phyloP scores from a whole-genome alignment of 352 stramenopile genomes.

The Peronospora destructor region DNA sequence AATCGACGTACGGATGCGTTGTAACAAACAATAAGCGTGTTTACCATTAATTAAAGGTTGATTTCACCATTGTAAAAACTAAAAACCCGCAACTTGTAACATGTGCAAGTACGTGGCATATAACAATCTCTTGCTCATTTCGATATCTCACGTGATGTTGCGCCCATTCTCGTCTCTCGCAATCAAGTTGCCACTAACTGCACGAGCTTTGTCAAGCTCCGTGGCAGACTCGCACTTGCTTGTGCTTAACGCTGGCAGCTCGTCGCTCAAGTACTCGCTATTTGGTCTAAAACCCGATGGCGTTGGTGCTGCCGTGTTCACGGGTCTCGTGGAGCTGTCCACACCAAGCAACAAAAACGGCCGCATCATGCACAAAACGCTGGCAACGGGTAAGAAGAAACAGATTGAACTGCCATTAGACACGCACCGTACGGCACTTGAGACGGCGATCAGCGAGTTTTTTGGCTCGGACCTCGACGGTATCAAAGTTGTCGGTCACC shows the following conservation, averaged over 20 bases:
- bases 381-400: constrained; percentile 43
- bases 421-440: constrained; percentile 51
- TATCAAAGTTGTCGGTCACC: constrained; percentile 78
- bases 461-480: constrained; percentile 44
- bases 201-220: constrained; percentile 27
- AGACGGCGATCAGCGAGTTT: constrained; percentile 53
- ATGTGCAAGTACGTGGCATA: no score
- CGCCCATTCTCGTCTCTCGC: constrained; percentile 22
- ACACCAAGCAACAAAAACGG: constrained; percentile 49
- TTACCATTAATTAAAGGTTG: no score
- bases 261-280: constrained; percentile 84
- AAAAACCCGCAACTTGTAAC: no score
- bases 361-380: constrained; percentile 59
- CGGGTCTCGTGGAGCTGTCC: constrained; percentile 72
- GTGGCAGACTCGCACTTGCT: constrained; percentile 34
- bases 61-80: no score
- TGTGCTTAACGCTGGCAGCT: constrained; percentile 75
- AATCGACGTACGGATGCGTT: no score
- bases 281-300: constrained; percentile 39
- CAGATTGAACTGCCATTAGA: constrained; percentile 44
- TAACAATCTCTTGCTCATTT: no score
- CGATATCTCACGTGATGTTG: constrained; percentile 6
- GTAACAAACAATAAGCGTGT: no score
- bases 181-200: constrained; percentile 14
- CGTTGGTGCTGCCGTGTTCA: constrained; percentile 56